Evolutionary conservation across 345 rosid species (phyloP).

Genomic region (Melaleuca alternifolia): DNA sequence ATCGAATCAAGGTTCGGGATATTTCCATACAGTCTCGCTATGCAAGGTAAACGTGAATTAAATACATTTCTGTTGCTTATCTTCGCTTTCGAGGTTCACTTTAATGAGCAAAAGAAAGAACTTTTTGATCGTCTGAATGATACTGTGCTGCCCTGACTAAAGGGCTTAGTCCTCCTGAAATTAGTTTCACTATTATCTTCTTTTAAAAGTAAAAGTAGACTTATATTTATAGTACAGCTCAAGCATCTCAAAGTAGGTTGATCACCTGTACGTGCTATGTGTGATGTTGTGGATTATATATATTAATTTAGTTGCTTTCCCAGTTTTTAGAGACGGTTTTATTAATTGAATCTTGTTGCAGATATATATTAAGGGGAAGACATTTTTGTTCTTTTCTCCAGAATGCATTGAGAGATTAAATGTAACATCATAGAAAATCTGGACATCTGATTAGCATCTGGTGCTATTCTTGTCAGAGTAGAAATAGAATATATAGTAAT

Average conservation of each 20-base stretch:
- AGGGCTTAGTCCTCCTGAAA: background rate
- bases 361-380: background rate
- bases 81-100: background rate
- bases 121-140: background rate
- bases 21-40: slow-evolving; percentile 82
- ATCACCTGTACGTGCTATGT: background rate
- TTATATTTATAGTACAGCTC: background rate
- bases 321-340: background rate
- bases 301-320: background rate
- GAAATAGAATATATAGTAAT: background rate
- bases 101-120: background rate
- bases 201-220: background rate
- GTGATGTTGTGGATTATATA: background rate
- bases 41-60: slow-evolving; percentile 47
- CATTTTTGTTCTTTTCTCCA: background rate
- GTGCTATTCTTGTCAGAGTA: background rate
- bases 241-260: background rate
- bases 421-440: background rate
- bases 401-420: background rate
- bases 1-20: slow-evolving; percentile 85
- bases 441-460: background rate
- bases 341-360: background rate
- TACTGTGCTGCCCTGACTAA: background rate
- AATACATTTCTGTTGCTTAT: background rate
- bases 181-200: background rate